Base-by-base conservation (phyloP, 805 yeast genomes). In the Sugiyamaella marilandica region DNA sequence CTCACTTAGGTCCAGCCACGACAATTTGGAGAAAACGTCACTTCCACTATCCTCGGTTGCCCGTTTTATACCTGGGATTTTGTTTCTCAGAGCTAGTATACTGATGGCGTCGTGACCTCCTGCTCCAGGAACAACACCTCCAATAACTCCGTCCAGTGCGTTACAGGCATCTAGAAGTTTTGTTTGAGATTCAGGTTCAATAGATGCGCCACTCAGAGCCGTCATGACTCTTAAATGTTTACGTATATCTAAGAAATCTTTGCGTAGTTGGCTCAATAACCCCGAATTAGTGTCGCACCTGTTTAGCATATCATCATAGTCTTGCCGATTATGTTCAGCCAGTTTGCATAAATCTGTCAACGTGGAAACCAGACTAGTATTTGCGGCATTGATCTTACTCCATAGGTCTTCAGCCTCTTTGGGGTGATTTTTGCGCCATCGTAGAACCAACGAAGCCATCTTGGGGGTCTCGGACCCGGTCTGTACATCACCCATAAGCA, bases 61-160 rank as follows among this genome's bases (percentile, higher is more conserved):
- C 24, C 51, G 35, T 31, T 55, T 50, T 44, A 81, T 72, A 10
- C 60, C 55, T 2, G 62, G 67, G 2, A 78, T 65, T 2, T 78
- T 66, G 1, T 68, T 62, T 26, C 77, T 80, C 1, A 78, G 74
- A 2, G 85, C 84, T 26, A 94, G 68, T 26, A 92, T 62, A 52
- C 95, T 80, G 16, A 94, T 80, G 0, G 99, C 99, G 72, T 94
- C 99, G 65, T 83, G 86, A 0, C 99, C 99, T 26, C 99, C 99
- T 0, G 99, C 99, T 1, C 99, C 99, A 0, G 99, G 99, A 2
- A 94, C 96, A 33, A 94, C 91, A n/a, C 96, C 97, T 0, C 96
- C 95, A 16, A 92, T 60, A 31, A 89, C 94, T 13, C 99, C 99
- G 18, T 87, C 64, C 8, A 52, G 44, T 7, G 67, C 59, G 39